These are phyloP conservation scores for Didymella sp. DNA, from an alignment of 2,329 filamentous ascomycete species.

Conservation along the genomic window DNA sequence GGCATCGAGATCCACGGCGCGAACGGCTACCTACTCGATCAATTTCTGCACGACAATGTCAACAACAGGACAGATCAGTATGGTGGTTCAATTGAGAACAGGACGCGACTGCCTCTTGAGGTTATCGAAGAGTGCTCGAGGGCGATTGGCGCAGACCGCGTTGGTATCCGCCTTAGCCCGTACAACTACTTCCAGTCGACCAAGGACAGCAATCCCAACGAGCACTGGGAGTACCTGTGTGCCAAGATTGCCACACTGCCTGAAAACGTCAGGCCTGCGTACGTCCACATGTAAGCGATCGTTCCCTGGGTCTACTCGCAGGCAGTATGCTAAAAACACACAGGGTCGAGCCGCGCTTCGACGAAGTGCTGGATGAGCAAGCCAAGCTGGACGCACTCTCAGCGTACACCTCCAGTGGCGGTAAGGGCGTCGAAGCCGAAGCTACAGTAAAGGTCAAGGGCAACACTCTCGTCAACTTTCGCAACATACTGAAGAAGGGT, in stretches of 20 bases:
- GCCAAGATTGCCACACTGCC: constrained; percentile 48
- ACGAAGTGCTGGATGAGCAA: constrained; percentile 47
- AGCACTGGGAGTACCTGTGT: constrained; percentile 57
- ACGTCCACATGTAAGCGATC: constrained; percentile 46
- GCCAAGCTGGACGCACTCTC: constrained; percentile 50
- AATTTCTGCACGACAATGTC: constrained; percentile 59
- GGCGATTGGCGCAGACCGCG: constrained; percentile 44
- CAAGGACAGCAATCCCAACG: constrained; percentile 54
- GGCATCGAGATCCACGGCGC: constrained; percentile 52
- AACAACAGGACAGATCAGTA: constrained; percentile 61
- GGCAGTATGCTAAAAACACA: constrained; percentile 8
- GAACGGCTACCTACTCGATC: constrained; percentile 59
- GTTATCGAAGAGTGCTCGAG: constrained; percentile 51
- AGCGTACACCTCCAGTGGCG: constrained; percentile 41
- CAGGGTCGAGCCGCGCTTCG: constrained; percentile 49
- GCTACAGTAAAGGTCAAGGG: constrained; percentile 35
- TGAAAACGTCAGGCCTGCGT: constrained; percentile 36
- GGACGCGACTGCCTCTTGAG: constrained; percentile 64
- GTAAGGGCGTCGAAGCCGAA: constrained; percentile 42
- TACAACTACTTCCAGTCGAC: constrained; percentile 51
- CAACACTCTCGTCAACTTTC: constrained; percentile 46
- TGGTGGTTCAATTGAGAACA: constrained; percentile 59
- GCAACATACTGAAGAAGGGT: constrained; percentile 57
- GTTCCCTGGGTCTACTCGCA: background rate
- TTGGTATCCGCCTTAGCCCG: constrained; percentile 44